Percentiles rank a stretch among this genome's conserved stretches.
Evolutionary conservation across 1,284 basidiomycete species (phyloP).

Genomic region (Coniferiporia sulphurascens): DNA sequence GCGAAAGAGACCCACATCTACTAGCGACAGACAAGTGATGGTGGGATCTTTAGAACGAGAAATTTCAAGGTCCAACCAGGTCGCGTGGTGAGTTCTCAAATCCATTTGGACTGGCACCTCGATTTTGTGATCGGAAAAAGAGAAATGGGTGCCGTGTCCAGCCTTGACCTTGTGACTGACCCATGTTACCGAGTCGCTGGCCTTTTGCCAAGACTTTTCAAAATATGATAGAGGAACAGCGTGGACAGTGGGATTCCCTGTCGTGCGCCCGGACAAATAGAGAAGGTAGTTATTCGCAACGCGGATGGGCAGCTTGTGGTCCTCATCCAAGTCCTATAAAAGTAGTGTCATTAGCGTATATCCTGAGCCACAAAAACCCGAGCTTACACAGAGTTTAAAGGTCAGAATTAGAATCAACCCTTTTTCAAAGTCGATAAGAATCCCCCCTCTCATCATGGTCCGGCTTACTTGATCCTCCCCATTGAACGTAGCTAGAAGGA

Average conservation of each 20-base stretch:
- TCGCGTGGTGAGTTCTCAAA: not conserved
- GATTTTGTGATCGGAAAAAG: not conserved
- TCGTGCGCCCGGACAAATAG: not conserved
- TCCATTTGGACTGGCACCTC: not conserved
- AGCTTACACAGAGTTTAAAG: not conserved
- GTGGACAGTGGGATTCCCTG: not conserved
- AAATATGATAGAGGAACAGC: not conserved
- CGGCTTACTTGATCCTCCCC: not conserved
- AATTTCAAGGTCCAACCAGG: not conserved
- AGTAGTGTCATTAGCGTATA: not conserved
- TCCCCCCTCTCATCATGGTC: not conserved
- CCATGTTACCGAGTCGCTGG: not conserved
- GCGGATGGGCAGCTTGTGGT: not conserved
- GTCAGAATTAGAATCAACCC: not conserved
- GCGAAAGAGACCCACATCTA: not conserved
- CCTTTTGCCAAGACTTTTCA: not conserved
- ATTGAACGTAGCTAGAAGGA: not conserved
- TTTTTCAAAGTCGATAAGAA: not conserved
- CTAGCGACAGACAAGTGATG: not conserved
- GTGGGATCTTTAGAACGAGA: not conserved
- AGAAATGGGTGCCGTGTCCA: not conserved
- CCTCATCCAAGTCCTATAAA: not conserved
- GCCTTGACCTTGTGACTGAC: not conserved
- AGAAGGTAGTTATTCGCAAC: not conserved
- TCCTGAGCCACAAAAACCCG: not conserved